Percentiles rank a stretch among this genome's conserved stretches.
Evolutionary conservation across 306 rosid genomes (phyloP).

Genomic region (Cucumis cinereus): DNA sequence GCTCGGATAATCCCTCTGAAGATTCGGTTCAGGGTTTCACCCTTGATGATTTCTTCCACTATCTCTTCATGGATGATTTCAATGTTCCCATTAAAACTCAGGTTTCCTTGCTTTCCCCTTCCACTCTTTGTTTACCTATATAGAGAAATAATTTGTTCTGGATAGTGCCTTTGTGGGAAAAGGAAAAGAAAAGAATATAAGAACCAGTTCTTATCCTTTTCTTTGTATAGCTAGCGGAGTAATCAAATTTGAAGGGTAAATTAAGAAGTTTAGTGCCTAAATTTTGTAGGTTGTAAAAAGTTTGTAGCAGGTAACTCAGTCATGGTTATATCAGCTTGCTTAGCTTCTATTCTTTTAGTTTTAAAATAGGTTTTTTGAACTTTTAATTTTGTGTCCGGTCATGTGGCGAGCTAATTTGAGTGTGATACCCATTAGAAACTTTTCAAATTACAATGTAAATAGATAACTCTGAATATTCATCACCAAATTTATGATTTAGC

Average conservation of each 20-base stretch:
- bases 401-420: background rate
- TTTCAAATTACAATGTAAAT: background rate
- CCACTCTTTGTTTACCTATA: no score
- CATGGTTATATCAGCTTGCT: background rate
- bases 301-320: background rate
- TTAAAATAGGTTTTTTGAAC: no score
- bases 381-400: background rate
- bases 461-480: background rate
- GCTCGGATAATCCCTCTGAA: background rate
- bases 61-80: conserved; percentile 35
- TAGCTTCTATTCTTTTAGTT: background rate
- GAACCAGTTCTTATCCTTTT: no score
- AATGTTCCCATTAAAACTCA: conserved; percentile 42
- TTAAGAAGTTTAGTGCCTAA: background rate
- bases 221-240: background rate
- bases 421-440: background rate
- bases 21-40: conserved; percentile 9
- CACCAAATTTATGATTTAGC: background rate
- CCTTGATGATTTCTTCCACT: conserved; percentile 49
- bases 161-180: background rate
- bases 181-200: background rate
- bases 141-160: background rate
- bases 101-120: conserved; percentile 22
- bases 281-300: background rate
- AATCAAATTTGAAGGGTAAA: background rate